Percentiles rank a stretch among this genome's conserved stretches.
These are phyloP conservation scores for Yamadazyma membranifaciens DNA, from an alignment of 1,139 yeast species.

Conservation along the genomic window DNA sequence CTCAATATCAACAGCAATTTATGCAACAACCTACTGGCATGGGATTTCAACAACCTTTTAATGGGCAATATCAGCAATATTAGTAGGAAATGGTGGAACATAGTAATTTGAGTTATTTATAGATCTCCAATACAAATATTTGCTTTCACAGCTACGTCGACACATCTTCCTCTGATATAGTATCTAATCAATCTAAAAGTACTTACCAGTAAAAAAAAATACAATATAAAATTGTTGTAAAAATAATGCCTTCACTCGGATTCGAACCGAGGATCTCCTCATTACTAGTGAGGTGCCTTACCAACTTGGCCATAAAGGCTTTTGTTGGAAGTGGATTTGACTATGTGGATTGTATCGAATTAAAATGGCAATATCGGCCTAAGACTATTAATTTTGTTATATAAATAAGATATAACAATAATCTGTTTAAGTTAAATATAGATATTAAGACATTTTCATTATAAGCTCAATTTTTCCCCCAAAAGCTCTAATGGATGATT, in stretches of 20 bases:
- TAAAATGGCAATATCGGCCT: no score
- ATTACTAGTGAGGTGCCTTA: conserved; percentile 90
- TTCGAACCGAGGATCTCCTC: conserved; percentile 87
- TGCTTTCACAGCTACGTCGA: background rate
- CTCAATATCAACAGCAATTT: conserved; percentile 13
- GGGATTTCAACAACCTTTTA: conserved; percentile 12
- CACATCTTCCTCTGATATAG: no score
- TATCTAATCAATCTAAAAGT: no score
- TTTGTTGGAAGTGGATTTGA: background rate
- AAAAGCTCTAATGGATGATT: no score
- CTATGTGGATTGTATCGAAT: no score
- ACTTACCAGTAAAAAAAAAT: background rate
- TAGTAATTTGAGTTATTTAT: background rate
- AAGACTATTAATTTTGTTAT: no score
- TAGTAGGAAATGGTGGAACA: conserved; percentile 5
- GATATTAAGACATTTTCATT: no score
- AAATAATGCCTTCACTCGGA: conserved; percentile 69
- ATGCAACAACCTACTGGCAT: conserved; percentile 12
- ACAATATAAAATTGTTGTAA: no score
- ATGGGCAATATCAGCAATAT: conserved; percentile 8
- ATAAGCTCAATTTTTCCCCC: no score
- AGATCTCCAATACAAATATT: no score
- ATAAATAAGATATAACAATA: no score
- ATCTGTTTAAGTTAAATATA: no score
- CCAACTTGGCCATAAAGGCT: conserved; percentile 76